Evolutionary conservation across 768 basidiomycete genomes (phyloP), one percentile per base, ranked within the genome.

Genomic region (Flagelloscypha sp.): DNA sequence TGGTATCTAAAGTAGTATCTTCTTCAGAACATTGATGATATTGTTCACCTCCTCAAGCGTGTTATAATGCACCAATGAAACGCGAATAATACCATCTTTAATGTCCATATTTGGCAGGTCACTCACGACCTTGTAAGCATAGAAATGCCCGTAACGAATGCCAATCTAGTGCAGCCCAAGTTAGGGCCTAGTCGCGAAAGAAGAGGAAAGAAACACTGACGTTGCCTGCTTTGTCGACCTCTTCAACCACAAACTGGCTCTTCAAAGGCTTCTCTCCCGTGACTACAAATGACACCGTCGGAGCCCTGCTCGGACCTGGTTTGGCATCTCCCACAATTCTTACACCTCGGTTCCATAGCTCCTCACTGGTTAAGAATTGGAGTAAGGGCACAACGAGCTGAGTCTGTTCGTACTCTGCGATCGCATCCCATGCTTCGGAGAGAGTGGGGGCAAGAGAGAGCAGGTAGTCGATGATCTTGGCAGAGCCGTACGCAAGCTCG

Each of bases 61-160:
- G 48, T 86, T 85, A 47, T 86, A 84, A 46, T 87, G 85, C 16
- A 84, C 81, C 18, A 87, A 52, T 2, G 82, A 84, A 36, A 86
- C 74, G 3, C 85, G 70, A 15, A 85, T 78, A 3, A 83, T 76
- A 0, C 75, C 82, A 40, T 85, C 82, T 0, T 68, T 62, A 1
- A 64, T 50, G 45, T 81, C 72, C 29, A 82, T 40, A 42, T 72
- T 73, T 6, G 81, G 80, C 12, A 82, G 56, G 18, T 58, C 55
- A 6, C 66, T 59, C 7, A 82, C 56, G 11, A 84, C 58, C 0
- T 72, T 74, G 48, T 79, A 80, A 3, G 84, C 82, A 48, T 86
- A 85, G 49, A 80, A 85, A 50, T 87, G 78, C 1, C 84, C 84
- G 38, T 70, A 84, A 15, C 81, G 77, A 39, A 87, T 81, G 1